Base-by-base conservation (phyloP, 768 basidiomycete species). In the Xerocomus brunneocitrinus region DNA sequence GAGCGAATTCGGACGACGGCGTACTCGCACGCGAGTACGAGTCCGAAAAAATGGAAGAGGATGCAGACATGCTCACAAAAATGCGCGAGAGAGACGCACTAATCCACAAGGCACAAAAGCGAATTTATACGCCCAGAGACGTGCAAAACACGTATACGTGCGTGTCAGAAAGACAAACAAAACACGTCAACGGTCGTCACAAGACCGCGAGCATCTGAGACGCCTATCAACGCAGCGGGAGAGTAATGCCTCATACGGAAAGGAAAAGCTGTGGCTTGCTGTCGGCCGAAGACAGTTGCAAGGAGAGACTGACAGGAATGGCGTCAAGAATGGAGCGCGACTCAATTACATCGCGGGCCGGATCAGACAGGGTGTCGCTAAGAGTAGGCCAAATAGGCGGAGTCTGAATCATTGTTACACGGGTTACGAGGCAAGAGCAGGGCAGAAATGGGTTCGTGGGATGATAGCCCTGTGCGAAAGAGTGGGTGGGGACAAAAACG, bases 101-200 rank as follows among this genome's bases (percentile, higher is more conserved):
- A 10, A 32, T 32, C 31, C 32, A 14, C 8, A 9, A 32, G 14
- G 48, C 35, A 34, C 35, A 51, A 64, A 47, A 13, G 39, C 25
- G 38, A 56, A 54, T 68, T 70, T 68, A 69, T 69, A 68, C 27
- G 25, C 43, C 19, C 5, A 44, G 24, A 14, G 28, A 34, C 48
- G 51, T 57, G 65, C 64, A 63, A 40, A 66, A 64, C 47, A 66
- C 49, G 50, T 60, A 64, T 55, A 66, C 47, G 50, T 54, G 4
- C 2, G 30, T 7, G 22, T 22, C 39, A 40, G 7, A 40, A 35
- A 38, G 28, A 32, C 50, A 52, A 24, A 36, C 47, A 40, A 41
- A 42, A 47, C 43, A 46, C 46, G 34, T 24, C 47, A 48, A 31
- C 14, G 14, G 19, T 13, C 12, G 9, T 50, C 49, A 61, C 40